phyloP scores from a whole-genome alignment of 306 rosid genomes.

The Lagenaria siceraria region DNA sequence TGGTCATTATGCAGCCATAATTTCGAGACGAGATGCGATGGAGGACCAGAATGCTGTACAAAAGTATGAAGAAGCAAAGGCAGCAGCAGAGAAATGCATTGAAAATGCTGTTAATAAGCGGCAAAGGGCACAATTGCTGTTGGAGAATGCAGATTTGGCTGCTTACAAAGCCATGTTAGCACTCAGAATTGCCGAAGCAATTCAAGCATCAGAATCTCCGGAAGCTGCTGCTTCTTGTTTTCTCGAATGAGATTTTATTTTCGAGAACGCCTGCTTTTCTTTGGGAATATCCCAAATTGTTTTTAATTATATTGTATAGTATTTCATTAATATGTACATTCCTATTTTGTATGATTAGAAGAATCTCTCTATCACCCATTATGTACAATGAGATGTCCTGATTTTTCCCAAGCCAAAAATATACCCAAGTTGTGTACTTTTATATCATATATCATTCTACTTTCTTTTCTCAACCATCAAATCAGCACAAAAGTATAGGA shows the following conservation, averaged over 20 bases:
- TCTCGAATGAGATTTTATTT: slow-evolving; percentile 30
- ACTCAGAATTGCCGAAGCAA: slow-evolving; percentile 47
- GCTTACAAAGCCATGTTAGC: slow-evolving; percentile 48
- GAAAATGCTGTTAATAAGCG: slow-evolving; percentile 52
- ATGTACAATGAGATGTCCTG: slow-evolving; percentile 27
- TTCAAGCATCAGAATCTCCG: slow-evolving; percentile 21
- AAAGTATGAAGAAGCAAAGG: slow-evolving; percentile 43
- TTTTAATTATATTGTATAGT: slow-evolving; percentile 39
- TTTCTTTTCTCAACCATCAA: too few species aligned
- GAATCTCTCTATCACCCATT: slow-evolving; percentile 29
- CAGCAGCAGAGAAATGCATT: slow-evolving; percentile 21
- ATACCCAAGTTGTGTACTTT: neutral
- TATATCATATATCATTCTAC: too few species aligned
- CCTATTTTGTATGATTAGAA: slow-evolving; percentile 31
- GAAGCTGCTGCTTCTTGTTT: slow-evolving; percentile 8
- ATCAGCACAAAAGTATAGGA: too few species aligned
- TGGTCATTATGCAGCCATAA: slow-evolving; percentile 22
- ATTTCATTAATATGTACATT: slow-evolving; percentile 38
- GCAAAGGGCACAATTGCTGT: slow-evolving; percentile 41
- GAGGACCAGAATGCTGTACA: slow-evolving; percentile 32
- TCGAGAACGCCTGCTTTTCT: neutral
- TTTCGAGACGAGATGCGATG: slow-evolving; percentile 28
- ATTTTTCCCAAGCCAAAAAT: slow-evolving; percentile 11
- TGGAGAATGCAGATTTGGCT: slow-evolving; percentile 59
- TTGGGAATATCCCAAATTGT: neutral